phyloP scores from a whole-genome alignment of 345 rosid species.

The Salix udensis region DNA sequence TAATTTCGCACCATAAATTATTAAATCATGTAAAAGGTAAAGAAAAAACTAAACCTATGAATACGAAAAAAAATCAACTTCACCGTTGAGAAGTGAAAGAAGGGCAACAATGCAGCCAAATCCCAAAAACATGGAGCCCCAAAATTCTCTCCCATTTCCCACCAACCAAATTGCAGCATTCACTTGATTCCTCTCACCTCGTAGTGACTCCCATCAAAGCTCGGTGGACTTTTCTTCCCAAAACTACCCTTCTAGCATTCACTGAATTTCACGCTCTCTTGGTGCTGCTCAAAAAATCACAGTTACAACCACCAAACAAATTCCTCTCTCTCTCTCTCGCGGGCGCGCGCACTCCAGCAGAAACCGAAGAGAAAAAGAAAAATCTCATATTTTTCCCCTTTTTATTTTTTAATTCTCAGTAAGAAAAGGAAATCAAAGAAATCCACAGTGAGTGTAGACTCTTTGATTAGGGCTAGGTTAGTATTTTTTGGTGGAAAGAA shows the following conservation, averaged over 20 bases:
- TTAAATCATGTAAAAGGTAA: no score
- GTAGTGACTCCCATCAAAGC: not conserved
- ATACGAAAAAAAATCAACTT: no score
- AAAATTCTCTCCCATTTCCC: not conserved
- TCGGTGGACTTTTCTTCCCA: not conserved
- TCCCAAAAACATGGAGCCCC: not conserved
- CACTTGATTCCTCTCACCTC: not conserved
- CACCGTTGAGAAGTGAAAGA: not conserved
- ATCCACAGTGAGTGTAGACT: not conserved
- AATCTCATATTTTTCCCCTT: not conserved
- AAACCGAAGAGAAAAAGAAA: not conserved
- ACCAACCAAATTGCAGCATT: not conserved
- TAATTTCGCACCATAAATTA: no score
- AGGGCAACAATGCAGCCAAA: not conserved
- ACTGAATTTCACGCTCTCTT: not conserved
- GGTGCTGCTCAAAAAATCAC: not conserved
- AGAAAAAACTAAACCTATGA: no score
- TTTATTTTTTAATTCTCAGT: not conserved
- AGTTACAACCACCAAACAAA: not conserved
- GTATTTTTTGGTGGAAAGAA: not conserved
- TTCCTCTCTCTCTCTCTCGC: not conserved
- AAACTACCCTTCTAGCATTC: conserved; percentile 13
- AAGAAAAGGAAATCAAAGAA: not conserved
- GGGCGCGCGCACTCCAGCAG: not conserved
- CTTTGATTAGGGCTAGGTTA: conserved; percentile 8